Percentiles rank a stretch among this genome's conserved stretches.
Evolutionary conservation across 306 rosid genomes (phyloP).

Genomic region (Biancaea sappan): DNA sequence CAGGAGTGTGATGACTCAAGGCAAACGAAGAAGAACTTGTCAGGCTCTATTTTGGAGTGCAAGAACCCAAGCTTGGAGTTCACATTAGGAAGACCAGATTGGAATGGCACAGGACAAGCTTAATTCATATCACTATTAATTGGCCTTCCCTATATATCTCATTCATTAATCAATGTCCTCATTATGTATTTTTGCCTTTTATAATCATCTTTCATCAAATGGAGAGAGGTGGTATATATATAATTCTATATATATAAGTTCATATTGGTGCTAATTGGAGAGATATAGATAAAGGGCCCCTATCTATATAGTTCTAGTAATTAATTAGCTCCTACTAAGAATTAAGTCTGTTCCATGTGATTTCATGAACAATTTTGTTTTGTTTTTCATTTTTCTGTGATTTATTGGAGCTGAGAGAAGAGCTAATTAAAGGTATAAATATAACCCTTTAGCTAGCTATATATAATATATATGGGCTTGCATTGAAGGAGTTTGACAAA

Average conservation of each 20-base stretch:
- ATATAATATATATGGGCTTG: too few species aligned
- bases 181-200: slow-evolving; percentile 24
- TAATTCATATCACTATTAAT: slow-evolving; percentile 16
- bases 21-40: slow-evolving; percentile 49
- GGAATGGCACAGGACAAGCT: slow-evolving; percentile 72
- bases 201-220: slow-evolving; percentile 23
- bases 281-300: slow-evolving; percentile 11
- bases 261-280: slow-evolving; percentile 25
- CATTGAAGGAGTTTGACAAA: slow-evolving; percentile 19
- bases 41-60: slow-evolving; percentile 61
- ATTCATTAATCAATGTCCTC: too few species aligned
- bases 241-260: slow-evolving; percentile 29
- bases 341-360: slow-evolving; percentile 27
- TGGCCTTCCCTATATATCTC: slow-evolving; percentile 12
- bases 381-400: slow-evolving; percentile 26
- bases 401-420: slow-evolving; percentile 31
- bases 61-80: slow-evolving; percentile 94
- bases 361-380: slow-evolving; percentile 46
- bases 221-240: slow-evolving; percentile 26
- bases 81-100: slow-evolving; percentile 91
- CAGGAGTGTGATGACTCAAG: slow-evolving; percentile 86
- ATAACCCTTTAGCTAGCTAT: background rate
- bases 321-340: slow-evolving; percentile 29
- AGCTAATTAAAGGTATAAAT: background rate
- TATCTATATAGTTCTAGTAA: background rate